phyloP scores from a whole-genome alignment of 2,329 filamentous ascomycete species.

The Aspergillus ustus region DNA sequence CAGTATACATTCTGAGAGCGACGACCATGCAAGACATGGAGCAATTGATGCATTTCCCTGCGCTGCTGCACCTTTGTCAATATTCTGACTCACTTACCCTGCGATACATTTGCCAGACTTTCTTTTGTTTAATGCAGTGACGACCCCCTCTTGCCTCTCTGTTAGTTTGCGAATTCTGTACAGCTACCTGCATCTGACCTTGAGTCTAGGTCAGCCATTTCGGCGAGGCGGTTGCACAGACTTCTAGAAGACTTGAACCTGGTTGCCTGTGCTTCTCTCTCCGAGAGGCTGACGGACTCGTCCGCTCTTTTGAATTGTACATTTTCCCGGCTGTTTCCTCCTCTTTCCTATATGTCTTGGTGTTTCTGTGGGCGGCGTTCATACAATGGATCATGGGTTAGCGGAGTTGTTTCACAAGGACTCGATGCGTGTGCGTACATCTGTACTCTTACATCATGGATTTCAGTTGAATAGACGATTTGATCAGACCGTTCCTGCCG shows the following conservation, averaged over 20 bases:
- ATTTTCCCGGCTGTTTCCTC: constrained; percentile 12
- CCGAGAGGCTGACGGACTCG: constrained; percentile 4
- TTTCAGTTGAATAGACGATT: not conserved
- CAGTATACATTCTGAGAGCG: constrained; percentile 26
- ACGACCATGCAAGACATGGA: constrained; percentile 28
- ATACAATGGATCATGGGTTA: constrained; percentile 17
- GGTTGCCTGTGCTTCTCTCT: constrained; percentile 1
- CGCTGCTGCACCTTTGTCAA: constrained; percentile 23
- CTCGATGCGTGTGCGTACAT: constrained; percentile 16
- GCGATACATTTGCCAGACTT: constrained; percentile 24
- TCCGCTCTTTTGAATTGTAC: constrained; percentile 19
- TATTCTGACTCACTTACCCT: constrained; percentile 14
- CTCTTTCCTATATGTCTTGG: constrained; percentile 13
- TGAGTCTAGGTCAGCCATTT: constrained; percentile 16
- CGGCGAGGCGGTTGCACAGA: constrained; percentile 9
- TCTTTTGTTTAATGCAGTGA: constrained; percentile 39
- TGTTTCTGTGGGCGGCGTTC: constrained; percentile 20
- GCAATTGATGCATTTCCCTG: constrained; percentile 26
- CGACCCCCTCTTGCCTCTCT: constrained; percentile 21
- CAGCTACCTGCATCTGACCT: constrained; percentile 29
- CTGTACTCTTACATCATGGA: constrained; percentile 18
- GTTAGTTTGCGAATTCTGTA: constrained; percentile 25
- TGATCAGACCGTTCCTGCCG: not conserved
- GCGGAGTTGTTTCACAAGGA: constrained; percentile 8
- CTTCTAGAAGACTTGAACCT: constrained; percentile 6